These are phyloP conservation scores for Wickerhamiella nectarea DNA, from an alignment of 805 yeast species.

Conservation along the genomic window DNA sequence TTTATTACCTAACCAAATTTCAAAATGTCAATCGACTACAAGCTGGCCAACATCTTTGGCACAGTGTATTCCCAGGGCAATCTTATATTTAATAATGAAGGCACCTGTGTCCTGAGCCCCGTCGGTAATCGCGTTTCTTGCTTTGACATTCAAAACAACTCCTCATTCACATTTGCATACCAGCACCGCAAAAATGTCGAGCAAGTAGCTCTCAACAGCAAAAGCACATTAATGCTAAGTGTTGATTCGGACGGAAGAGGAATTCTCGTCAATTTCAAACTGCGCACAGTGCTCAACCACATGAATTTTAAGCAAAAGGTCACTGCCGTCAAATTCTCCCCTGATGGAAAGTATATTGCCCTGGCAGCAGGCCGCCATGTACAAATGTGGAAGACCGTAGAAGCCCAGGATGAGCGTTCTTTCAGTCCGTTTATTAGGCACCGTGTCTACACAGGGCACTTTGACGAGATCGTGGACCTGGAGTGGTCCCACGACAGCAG, in stretches of 20 bases:
- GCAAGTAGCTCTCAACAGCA: constrained; percentile 68
- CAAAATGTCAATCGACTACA: constrained; percentile 21
- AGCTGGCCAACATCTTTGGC: constrained; percentile 80
- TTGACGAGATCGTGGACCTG: constrained; percentile 59
- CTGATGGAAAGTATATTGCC: constrained; percentile 80
- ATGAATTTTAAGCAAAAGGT: constrained; percentile 82
- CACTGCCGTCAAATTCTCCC: constrained; percentile 63
- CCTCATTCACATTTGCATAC: constrained; percentile 77
- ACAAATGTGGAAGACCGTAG: constrained; percentile 91
- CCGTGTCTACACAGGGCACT: constrained; percentile 86
- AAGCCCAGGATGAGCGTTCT: constrained; percentile 65
- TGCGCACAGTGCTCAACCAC: constrained; percentile 80
- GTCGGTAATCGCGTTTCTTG: constrained; percentile 89
- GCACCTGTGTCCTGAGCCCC: constrained; percentile 70
- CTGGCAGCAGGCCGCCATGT: constrained; percentile 68
- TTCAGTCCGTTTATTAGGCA: constrained; percentile 93
- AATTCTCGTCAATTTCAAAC: constrained; percentile 68
- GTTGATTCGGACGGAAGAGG: constrained; percentile 91
- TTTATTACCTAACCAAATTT: constrained; percentile 2
- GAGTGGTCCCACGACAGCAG: constrained; percentile 88
- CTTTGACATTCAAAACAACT: constrained; percentile 72
- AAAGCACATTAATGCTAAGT: constrained; percentile 63
- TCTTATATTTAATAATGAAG: constrained; percentile 72
- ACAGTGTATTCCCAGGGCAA: constrained; percentile 94
- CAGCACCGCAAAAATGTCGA: constrained; percentile 81